Base-by-base conservation (phyloP, 176 grass and related monocot species). In the Areca catechu region DNA sequence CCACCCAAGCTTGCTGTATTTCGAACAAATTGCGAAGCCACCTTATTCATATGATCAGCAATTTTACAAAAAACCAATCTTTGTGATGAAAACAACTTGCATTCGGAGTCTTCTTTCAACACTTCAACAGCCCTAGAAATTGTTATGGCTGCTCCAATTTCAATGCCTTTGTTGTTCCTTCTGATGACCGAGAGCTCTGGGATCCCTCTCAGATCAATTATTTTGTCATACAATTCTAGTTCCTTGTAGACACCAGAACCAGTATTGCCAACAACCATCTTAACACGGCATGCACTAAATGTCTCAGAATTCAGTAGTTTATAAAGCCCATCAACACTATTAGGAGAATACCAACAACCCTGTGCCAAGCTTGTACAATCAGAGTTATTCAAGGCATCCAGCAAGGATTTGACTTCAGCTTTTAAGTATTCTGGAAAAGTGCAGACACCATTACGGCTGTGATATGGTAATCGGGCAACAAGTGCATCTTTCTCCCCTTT, bases 1-100 rank as follows among this genome's bases (percentile, higher is more conserved):
- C 91, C 91, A 73, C 91, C 91, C 72, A 95, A 30, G 66, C 77
- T 95, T 25, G 86, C 86, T n/a, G 37, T 86, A 71, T 95, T 90
- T 66, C 90, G 76, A 57, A 95, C 63, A 82, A 82, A 95, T 49
- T 61, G 74, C 47, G 90, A 89, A 49, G 90, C 86, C 71, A 95
- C 82, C 57, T 89, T 85, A 60, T 95, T 75, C 90, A 95, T 76
- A 64, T 89, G 90, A 83, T 89, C 74, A 28, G 91, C 82, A 68
- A 95, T 79, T 55, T 95, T 95, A 66, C 58, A 22, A 57, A 90
- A 95, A 2, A 90, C 54, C 5, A 65, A 73, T 55, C 70, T 75
- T 24, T 60, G 50, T 60, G 4, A 9, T 27, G 55, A 27, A 21
- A n/a, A 9, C 9, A 22, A 16, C 51, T 25, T 71, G 16, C 22